These are phyloP conservation scores for Pleurotus platypus DNA, from an alignment of 768 basidiomycete genomes.

Conservation along the genomic window DNA sequence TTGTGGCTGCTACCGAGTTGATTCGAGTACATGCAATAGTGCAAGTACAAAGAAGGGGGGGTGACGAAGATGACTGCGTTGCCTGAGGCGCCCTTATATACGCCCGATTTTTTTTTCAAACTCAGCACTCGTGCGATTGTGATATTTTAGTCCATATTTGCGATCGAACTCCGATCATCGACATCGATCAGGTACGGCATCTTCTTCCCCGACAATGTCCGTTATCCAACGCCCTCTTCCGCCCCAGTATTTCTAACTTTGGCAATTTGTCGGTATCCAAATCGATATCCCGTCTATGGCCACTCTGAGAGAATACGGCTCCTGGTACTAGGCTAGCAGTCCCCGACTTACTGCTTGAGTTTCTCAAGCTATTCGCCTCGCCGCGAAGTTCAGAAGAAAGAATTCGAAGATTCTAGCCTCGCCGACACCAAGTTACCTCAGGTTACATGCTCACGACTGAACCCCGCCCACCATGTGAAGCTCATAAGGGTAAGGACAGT, in stretches of 20 bases:
- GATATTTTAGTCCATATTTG: not conserved
- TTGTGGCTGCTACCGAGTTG: constrained; percentile 88
- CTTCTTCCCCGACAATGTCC: not conserved
- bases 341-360: too few relatives aligned
- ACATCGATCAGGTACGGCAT: not conserved
- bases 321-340: too few relatives aligned
- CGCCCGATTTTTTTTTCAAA: not conserved
- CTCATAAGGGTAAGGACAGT: not conserved
- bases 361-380: too few relatives aligned
- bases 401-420: too few relatives aligned
- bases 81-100: not conserved
- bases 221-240: not conserved
- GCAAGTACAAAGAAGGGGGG: constrained; percentile 31
- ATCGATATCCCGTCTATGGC: too few relatives aligned
- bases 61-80: not conserved
- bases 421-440: too few relatives aligned
- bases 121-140: not conserved
- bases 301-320: too few relatives aligned
- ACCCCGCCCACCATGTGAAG: not conserved
- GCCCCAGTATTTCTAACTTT: not conserved
- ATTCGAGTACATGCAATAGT: constrained; percentile 92
- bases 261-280: too few relatives aligned
- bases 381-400: too few relatives aligned
- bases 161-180: not conserved
- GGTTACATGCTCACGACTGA: not conserved